Percentiles rank a stretch among this genome's conserved stretches.
phyloP scores from a whole-genome alignment of 2,329 filamentous ascomycete genomes.

The Aspergillus novofumigatus region DNA sequence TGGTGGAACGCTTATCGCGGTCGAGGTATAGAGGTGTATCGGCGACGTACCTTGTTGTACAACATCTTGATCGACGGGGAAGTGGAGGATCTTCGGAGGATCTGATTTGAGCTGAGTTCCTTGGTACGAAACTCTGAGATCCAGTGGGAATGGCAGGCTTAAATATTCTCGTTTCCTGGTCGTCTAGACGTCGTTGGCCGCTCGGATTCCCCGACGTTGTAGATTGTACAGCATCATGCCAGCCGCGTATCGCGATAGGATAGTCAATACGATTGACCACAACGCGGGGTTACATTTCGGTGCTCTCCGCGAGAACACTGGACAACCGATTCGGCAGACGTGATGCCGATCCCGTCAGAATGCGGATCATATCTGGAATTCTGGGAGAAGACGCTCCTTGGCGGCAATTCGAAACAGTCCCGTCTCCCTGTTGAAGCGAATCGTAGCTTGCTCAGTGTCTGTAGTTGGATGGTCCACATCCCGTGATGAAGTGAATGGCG shows the following conservation, averaged over 20 bases:
- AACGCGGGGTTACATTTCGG: constrained; percentile 8
- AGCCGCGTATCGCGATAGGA: not conserved
- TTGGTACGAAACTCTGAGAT: not conserved
- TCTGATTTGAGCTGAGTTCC: not conserved
- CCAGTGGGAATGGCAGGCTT: not conserved
- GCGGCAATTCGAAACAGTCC: not conserved
- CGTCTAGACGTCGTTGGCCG: not conserved
- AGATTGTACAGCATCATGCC: not conserved
- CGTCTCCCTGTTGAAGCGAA: not conserved
- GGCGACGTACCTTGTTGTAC: constrained; percentile 19
- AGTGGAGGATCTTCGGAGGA: too few relatives aligned
- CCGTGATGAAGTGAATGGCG: not conserved
- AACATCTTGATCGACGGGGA: constrained; percentile 17
- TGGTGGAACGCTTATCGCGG: not conserved
- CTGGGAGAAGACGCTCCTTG: not conserved
- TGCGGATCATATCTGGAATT: not conserved
- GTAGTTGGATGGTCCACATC: not conserved
- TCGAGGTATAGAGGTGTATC: not conserved
- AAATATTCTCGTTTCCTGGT: not conserved
- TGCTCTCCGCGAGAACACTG: constrained; percentile 5
- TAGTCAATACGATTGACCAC: not conserved
- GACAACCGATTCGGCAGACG: constrained; percentile 6
- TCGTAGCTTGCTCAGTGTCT: not conserved
- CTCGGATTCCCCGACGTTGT: not conserved
- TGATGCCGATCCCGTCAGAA: not conserved